Evolutionary conservation across 768 basidiomycete species (phyloP), one percentile per base, ranked within the genome.

Genomic region (Mycena maculata): DNA sequence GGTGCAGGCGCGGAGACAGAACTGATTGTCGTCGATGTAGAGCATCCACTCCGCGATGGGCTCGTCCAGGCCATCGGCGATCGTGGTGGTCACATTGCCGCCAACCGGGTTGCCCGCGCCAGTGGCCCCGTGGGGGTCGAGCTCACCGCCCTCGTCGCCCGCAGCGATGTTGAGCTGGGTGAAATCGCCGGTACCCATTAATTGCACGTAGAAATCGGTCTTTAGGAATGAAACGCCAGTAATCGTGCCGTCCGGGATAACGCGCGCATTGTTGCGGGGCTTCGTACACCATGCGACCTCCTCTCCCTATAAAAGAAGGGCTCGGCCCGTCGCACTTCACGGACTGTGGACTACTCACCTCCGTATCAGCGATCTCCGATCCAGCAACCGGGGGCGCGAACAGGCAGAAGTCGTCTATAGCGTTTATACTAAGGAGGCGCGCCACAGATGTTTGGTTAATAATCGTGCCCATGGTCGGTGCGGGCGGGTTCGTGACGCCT

Each of bases 251-350:
- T 85, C 83, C 0, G 84, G 84, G 65, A 85, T 83, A 16, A 84
- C 72, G 30, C 84, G 79, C 5, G 83, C 83, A 41, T 83, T 80
- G 71, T 85, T 85, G 48, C 83, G 78, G 10, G 76, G 78, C 65
- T 82, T 68, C 4, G 81, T 82, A 60, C 84, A 85, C 83, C 83
- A 85, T 6, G 84, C 84, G 15, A 85, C 82, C 65, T 83, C 82
- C 60, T 76, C 72, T 0, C 79, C 81, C 80, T 84, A 28, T 64
- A 25, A 54, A 55, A 66, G 20, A 52, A 31, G 60, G 28, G 38
- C 57, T 44, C 33, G 18, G 45, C 41, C 41, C 13, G n/a, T n/a
- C n/a, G n/a, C n/a, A n/a, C n/a, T n/a, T n/a, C n/a, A 12, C 47
- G 27, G 38, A 5, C 22, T 39, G 33, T 39, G 55, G 10, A 30